Evolutionary conservation across 331 rosid genomes (phyloP).

Genomic region (Rosa hybrid): DNA sequence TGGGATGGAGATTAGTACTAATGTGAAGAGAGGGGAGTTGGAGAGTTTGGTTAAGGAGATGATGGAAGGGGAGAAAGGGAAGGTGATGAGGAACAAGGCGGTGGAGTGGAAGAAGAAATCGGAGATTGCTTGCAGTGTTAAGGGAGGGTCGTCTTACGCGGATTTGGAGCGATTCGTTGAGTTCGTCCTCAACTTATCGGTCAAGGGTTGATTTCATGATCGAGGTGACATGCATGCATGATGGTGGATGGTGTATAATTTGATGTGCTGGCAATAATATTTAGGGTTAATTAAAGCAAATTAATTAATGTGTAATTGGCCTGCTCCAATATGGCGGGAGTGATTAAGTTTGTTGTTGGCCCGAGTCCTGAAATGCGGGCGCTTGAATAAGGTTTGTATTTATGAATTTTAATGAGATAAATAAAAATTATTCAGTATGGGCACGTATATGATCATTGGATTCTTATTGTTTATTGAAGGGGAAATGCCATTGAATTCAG

Average conservation of each 20-base stretch:
- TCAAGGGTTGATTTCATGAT: not conserved
- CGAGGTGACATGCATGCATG: not conserved
- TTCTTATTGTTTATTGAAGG: too few species aligned
- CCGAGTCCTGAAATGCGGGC: not conserved
- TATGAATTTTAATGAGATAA: not conserved
- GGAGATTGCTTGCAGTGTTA: constrained; percentile 8
- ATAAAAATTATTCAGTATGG: too few species aligned
- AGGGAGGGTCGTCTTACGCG: not conserved
- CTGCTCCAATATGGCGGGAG: not conserved
- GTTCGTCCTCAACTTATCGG: not conserved
- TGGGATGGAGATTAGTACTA: constrained; percentile 9
- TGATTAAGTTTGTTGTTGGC: not conserved
- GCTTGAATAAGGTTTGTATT: not conserved
- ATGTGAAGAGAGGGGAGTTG: constrained; percentile 8
- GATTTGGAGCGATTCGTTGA: constrained; percentile 11
- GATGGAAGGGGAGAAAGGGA: constrained; percentile 20
- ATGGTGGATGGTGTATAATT: not conserved
- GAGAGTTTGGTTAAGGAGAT: constrained; percentile 19
- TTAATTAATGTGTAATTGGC: not conserved
- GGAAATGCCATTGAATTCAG: too few species aligned
- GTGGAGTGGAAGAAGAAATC: constrained; percentile 24
- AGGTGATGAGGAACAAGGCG: constrained; percentile 4
- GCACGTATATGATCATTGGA: too few species aligned
- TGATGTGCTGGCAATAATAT: not conserved
- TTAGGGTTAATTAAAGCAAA: not conserved